Evolutionary conservation across 805 yeast species (phyloP).

Genomic region (Wickerhamiella domercqiae): DNA sequence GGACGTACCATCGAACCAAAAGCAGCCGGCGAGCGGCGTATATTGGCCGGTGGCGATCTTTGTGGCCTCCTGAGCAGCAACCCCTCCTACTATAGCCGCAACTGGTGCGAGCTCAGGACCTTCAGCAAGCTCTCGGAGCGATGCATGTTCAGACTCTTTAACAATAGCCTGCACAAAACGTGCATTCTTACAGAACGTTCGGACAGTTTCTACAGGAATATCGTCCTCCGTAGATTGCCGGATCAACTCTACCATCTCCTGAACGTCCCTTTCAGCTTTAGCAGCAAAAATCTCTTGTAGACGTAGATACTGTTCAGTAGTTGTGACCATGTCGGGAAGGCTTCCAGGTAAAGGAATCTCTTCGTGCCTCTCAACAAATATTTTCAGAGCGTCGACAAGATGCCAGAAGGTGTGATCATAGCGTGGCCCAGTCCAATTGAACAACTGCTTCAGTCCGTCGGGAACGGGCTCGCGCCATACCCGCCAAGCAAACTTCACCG

Average conservation of each 20-base stretch:
- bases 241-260: constrained; percentile 25
- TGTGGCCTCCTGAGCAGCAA: constrained; percentile 70
- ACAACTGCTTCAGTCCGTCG: constrained; percentile 6
- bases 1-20: constrained; percentile 56
- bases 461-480: constrained; percentile 24
- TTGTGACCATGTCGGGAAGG: constrained; percentile 81
- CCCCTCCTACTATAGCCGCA: constrained; percentile 64
- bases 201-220: constrained; percentile 26
- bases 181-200: constrained; percentile 48
- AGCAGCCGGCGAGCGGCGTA: constrained; percentile 54
- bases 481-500: constrained; percentile 31
- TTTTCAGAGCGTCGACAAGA: constrained; percentile 36
- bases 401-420: constrained; percentile 40
- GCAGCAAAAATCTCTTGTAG: constrained; percentile 43
- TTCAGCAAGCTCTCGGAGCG: background rate
- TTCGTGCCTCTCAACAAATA: constrained; percentile 27
- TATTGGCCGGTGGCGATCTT: constrained; percentile 68
- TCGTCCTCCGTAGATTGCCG: constrained; percentile 24
- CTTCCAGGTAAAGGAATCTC: constrained; percentile 46
- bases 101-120: constrained; percentile 41
- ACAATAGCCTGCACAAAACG: constrained; percentile 8
- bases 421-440: constrained; percentile 1
- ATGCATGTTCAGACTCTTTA: background rate
- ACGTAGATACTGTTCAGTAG: constrained; percentile 43
- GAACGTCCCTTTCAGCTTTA: constrained; percentile 39